Conservation (phyloP, 345 rosid genomes). For the Stellera chamaejasme region DNA sequence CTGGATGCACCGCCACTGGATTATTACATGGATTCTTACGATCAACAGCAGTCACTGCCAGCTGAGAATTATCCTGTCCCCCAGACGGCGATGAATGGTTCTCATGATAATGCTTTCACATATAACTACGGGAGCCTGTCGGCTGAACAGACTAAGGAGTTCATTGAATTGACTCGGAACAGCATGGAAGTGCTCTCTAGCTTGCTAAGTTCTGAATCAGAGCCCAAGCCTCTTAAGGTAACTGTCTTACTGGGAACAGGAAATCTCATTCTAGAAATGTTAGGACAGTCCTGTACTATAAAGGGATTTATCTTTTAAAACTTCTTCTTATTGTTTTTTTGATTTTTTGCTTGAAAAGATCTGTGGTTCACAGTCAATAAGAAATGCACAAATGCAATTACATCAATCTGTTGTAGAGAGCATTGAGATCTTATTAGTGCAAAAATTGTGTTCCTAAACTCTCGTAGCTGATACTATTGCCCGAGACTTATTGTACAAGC, state of each 20-base stretch:
- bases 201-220: conserved; percentile 48
- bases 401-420: no score
- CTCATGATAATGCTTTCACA: conserved; percentile 19
- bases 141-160: conserved; percentile 49
- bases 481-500: no score
- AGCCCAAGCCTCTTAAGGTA: conserved; percentile 49
- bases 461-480: no score
- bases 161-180: conserved; percentile 51
- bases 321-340: no score
- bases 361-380: no score
- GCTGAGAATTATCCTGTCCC: conserved; percentile 47
- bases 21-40: conserved; percentile 39
- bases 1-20: conserved; percentile 22
- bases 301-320: no score
- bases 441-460: no score
- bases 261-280: no score
- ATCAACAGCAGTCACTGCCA: conserved; percentile 47
- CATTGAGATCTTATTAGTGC: no score
- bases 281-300: no score
- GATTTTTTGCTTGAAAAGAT: no score
- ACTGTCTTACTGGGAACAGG: not conserved
- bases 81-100: conserved; percentile 21
- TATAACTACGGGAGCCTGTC: conserved; percentile 36
- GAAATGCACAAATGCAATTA: no score
- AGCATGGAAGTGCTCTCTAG: conserved; percentile 76